Percentiles rank a stretch among this genome's conserved stretches.
These are phyloP conservation scores for Gloeophyllum trabeum DNA, from an alignment of 768 basidiomycete species.

Conservation along the genomic window DNA sequence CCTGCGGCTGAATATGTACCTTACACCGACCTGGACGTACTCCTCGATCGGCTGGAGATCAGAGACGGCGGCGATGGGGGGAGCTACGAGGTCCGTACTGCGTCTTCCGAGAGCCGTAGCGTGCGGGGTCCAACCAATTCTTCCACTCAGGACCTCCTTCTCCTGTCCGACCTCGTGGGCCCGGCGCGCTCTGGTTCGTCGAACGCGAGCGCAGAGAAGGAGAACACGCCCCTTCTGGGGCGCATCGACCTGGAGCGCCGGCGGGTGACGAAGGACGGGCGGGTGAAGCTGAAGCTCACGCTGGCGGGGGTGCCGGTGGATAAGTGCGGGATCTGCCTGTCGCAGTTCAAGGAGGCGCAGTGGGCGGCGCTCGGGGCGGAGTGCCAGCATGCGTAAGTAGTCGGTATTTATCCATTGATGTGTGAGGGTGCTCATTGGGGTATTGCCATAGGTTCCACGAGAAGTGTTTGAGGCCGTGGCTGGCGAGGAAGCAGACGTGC, in stretches of 20 bases:
- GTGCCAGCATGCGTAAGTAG: slow-evolving; percentile 46
- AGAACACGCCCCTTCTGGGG: slow-evolving; percentile 9
- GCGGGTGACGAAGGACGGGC: slow-evolving; percentile 50
- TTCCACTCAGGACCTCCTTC: too few species aligned
- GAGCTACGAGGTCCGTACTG: slow-evolving; percentile 54
- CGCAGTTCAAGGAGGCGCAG: slow-evolving; percentile 54
- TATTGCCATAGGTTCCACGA: slow-evolving; percentile 38
- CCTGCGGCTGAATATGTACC: too few species aligned
- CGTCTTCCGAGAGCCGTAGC: slow-evolving; percentile 11
- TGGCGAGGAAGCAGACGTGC: slow-evolving; percentile 47
- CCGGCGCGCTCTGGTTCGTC: slow-evolving; percentile 6
- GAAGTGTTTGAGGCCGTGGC: slow-evolving; percentile 51
- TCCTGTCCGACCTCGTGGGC: too few species aligned
- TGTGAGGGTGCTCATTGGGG: slow-evolving; percentile 3
- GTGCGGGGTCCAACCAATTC: too few species aligned
- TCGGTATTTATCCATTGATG: slow-evolving; percentile 4
- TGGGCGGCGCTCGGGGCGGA: slow-evolving; percentile 39
- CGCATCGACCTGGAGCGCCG: slow-evolving; percentile 44
- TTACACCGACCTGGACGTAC: slow-evolving; percentile 52
- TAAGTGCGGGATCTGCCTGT: slow-evolving; percentile 65
- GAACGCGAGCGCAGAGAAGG: slow-evolving; percentile 9
- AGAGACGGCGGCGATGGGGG: slow-evolving; percentile 30
- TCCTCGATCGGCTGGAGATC: slow-evolving; percentile 45
- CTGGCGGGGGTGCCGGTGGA: slow-evolving; percentile 54
- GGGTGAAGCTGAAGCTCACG: slow-evolving; percentile 58